phyloP scores from a whole-genome alignment of 306 rosid species.

The Medicago arabica region DNA sequence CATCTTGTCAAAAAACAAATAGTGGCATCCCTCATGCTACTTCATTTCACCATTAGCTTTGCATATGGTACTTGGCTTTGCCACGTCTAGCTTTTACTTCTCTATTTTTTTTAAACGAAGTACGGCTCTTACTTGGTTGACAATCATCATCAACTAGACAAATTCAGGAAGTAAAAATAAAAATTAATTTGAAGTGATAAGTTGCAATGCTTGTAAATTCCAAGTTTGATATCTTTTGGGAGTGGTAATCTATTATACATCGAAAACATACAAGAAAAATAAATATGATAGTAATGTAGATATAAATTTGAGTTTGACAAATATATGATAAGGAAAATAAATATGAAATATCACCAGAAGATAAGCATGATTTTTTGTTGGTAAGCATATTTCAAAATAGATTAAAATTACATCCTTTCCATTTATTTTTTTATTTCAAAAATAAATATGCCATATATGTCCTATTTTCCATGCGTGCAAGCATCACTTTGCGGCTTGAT shows the following conservation, averaged over 20 bases:
- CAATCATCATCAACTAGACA: conserved; percentile 17
- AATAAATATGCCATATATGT: background rate
- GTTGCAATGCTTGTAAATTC: conserved; percentile 16
- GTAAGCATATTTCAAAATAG: conserved; percentile 38
- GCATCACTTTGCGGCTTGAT: conserved; percentile 56
- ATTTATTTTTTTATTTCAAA: conserved; percentile 16
- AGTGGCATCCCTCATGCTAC: background rate
- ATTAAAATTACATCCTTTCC: conserved; percentile 22
- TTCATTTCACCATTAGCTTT: background rate
- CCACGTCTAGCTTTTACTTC: background rate
- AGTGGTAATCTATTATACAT: conserved; percentile 36
- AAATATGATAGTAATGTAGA: conserved; percentile 14
- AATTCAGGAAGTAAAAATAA: background rate
- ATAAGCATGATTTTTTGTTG: conserved; percentile 43
- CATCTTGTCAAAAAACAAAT: too few relatives aligned
- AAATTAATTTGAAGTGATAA: conserved; percentile 17
- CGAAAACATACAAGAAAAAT: too few relatives aligned
- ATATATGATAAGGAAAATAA: conserved; percentile 10
- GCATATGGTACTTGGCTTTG: background rate
- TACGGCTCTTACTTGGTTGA: conserved; percentile 14
- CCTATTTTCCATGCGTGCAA: conserved; percentile 52
- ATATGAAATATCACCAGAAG: conserved; percentile 18
- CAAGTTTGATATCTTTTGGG: conserved; percentile 31
- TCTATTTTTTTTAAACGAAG: background rate
- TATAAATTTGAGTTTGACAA: conserved; percentile 46